These are phyloP conservation scores for Lachnellula occidentalis DNA, from an alignment of 2,329 filamentous ascomycete genomes.

Conservation along the genomic window DNA sequence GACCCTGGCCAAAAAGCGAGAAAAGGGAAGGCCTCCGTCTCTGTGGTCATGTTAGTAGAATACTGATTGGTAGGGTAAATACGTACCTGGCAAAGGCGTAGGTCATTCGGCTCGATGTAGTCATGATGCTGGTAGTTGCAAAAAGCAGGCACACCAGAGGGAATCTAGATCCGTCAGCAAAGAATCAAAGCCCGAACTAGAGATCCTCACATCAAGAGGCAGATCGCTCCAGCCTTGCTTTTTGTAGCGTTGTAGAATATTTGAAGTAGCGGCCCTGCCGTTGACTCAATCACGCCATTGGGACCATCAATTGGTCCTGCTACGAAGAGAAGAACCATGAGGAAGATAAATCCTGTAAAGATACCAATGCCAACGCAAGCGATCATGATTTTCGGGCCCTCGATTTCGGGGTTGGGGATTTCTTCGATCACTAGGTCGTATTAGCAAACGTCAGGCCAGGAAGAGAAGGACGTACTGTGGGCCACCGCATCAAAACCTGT, in stretches of 20 bases:
- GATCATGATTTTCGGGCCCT: slow-evolving; percentile 46
- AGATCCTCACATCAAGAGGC: slow-evolving; percentile 21
- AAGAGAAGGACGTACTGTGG: slow-evolving; percentile 12
- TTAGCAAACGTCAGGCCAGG: not conserved
- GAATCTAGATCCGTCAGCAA: slow-evolving; percentile 36
- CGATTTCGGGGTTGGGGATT: slow-evolving; percentile 44
- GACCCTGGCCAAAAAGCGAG: slow-evolving; percentile 53
- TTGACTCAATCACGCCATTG: slow-evolving; percentile 39
- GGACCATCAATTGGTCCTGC: slow-evolving; percentile 23
- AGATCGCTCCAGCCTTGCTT: slow-evolving; percentile 31
- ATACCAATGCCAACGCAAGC: slow-evolving; percentile 44
- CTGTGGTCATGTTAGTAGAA: slow-evolving; percentile 23
- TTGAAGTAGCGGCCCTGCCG: slow-evolving; percentile 44
- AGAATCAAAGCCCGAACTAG: not conserved
- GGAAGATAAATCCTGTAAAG: slow-evolving; percentile 42
- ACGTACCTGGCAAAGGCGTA: slow-evolving; percentile 51
- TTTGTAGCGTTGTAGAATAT: slow-evolving; percentile 45
- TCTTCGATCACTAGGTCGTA: slow-evolving; percentile 44
- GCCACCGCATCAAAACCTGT: slow-evolving; percentile 39
- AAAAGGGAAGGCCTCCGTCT: slow-evolving; percentile 61
- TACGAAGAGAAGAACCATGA: slow-evolving; percentile 34
- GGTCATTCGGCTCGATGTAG: slow-evolving; percentile 59
- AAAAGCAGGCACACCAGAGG: slow-evolving; percentile 60
- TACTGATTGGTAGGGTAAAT: not conserved
- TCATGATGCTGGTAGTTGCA: slow-evolving; percentile 59